Evolutionary conservation across 805 yeast genomes (phyloP).

Genomic region (Vanderwaltozyma polyspora): DNA sequence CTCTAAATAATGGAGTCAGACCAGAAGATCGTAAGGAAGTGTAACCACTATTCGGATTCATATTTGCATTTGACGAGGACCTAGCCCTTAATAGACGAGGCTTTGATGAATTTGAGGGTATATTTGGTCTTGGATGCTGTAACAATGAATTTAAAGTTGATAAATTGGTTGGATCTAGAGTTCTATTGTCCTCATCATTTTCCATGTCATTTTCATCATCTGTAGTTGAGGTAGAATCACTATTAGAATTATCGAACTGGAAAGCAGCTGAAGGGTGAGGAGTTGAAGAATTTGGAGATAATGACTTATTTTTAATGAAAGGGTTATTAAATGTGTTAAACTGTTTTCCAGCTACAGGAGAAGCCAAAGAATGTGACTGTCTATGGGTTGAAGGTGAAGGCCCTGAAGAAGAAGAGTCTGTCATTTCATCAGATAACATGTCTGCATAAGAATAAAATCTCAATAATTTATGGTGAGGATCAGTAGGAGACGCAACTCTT

Average conservation of each 20-base stretch:
- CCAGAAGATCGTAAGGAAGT: neutral
- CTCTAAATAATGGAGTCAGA: constrained; percentile 1
- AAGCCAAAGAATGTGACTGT: too few relatives aligned
- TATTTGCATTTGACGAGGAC: constrained; percentile 5
- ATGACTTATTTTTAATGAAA: neutral
- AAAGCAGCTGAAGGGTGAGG: neutral
- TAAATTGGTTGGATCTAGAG: neutral
- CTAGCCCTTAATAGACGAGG: constrained; percentile 13
- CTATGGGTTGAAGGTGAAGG: too few relatives aligned
- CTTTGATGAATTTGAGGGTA: constrained; percentile 3
- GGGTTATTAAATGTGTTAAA: constrained; percentile 1
- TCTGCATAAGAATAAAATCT: constrained; percentile 72
- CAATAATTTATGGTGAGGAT: constrained; percentile 13
- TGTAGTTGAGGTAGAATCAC: constrained; percentile 18
- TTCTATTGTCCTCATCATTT: neutral
- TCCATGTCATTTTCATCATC: constrained; percentile 13
- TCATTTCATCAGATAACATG: constrained; percentile 49
- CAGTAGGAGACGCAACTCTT: neutral
- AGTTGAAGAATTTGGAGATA: neutral
- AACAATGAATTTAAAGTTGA: neutral
- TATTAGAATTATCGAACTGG: constrained; percentile 1
- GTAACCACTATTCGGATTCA: neutral
- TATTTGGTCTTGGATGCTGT: constrained; percentile 1
- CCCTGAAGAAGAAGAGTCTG: neutral
- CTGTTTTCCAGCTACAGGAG: too few relatives aligned